Percentiles rank a stretch among this genome's conserved stretches.
phyloP scores from a whole-genome alignment of 2,329 filamentous ascomycete genomes.

The Ophiobolus disseminans region DNA sequence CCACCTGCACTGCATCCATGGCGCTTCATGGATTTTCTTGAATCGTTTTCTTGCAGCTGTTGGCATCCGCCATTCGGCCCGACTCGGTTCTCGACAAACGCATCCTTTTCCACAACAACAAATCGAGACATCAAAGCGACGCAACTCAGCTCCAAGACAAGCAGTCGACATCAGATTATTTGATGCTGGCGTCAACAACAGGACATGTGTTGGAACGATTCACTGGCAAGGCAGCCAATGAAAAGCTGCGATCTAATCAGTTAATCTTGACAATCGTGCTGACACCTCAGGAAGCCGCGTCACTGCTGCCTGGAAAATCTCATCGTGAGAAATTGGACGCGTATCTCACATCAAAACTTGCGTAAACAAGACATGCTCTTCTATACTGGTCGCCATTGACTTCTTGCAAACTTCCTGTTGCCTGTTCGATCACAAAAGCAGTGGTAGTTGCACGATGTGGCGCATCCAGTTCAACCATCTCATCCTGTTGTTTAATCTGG shows the following conservation, averaged over 20 bases:
- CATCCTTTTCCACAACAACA: too few relatives aligned
- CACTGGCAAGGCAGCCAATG: background rate
- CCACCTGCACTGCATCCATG: background rate
- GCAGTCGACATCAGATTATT: constrained; percentile 5
- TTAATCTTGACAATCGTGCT: constrained; percentile 1
- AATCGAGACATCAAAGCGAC: background rate
- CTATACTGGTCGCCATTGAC: too few relatives aligned
- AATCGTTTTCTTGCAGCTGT: background rate
- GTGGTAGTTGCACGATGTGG: background rate
- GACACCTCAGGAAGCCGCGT: constrained; percentile 9
- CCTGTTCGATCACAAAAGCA: background rate
- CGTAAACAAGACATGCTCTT: too few relatives aligned
- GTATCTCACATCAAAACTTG: background rate
- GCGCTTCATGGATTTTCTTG: background rate
- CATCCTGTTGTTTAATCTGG: background rate
- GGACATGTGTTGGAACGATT: background rate
- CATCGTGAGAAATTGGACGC: background rate
- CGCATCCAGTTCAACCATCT: background rate
- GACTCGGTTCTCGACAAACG: too few relatives aligned
- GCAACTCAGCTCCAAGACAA: background rate
- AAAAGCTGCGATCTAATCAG: constrained; percentile 4
- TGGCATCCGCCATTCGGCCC: background rate
- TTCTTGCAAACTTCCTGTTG: background rate
- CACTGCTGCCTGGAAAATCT: constrained; percentile 2
- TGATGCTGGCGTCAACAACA: background rate